Percentiles rank a stretch among this genome's conserved stretches.
phyloP scores from a whole-genome alignment of 2,329 filamentous ascomycete species.

The Grosmannia penicillata region DNA sequence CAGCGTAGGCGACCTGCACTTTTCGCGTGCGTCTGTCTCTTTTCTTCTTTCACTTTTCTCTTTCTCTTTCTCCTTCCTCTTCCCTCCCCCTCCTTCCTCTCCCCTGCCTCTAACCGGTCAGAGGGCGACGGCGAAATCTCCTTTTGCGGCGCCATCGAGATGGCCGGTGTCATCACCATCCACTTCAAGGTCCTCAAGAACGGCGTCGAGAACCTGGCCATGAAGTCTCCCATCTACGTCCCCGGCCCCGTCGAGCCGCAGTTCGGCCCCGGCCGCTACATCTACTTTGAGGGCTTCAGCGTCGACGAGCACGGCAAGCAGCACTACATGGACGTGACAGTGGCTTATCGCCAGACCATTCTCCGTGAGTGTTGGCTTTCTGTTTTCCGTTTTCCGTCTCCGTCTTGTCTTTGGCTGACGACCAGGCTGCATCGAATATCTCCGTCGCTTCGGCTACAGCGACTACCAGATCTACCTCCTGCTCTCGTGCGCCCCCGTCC shows the following conservation, averaged over 20 bases:
- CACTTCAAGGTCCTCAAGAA: slow-evolving; percentile 80
- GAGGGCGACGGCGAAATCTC: slow-evolving; percentile 84
- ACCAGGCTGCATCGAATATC: slow-evolving; percentile 60
- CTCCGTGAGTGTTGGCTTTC: slow-evolving; percentile 26
- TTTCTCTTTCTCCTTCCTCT: not conserved
- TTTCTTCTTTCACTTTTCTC: not conserved
- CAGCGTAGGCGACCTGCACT: slow-evolving; percentile 77
- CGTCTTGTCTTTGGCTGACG: not conserved
- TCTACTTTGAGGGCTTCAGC: slow-evolving; percentile 82
- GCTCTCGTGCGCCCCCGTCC: slow-evolving; percentile 71
- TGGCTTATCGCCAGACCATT: slow-evolving; percentile 74
- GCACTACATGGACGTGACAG: slow-evolving; percentile 73
- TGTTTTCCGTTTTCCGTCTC: not conserved
- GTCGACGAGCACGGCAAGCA: slow-evolving; percentile 83
- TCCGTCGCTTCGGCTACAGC: slow-evolving; percentile 55
- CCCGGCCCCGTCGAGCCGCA: slow-evolving; percentile 80
- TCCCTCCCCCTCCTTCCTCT: not conserved
- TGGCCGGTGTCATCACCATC: slow-evolving; percentile 72
- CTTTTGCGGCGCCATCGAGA: slow-evolving; percentile 84
- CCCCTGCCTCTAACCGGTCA: slow-evolving; percentile 12
- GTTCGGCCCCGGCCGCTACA: slow-evolving; percentile 66
- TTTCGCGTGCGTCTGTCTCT: slow-evolving; percentile 37
- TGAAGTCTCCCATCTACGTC: slow-evolving; percentile 75
- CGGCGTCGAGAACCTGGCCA: slow-evolving; percentile 56
- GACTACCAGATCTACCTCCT: slow-evolving; percentile 75